These are phyloP conservation scores for Candida tropicalis DNA, from an alignment of 1,139 yeast species.

Conservation along the genomic window DNA sequence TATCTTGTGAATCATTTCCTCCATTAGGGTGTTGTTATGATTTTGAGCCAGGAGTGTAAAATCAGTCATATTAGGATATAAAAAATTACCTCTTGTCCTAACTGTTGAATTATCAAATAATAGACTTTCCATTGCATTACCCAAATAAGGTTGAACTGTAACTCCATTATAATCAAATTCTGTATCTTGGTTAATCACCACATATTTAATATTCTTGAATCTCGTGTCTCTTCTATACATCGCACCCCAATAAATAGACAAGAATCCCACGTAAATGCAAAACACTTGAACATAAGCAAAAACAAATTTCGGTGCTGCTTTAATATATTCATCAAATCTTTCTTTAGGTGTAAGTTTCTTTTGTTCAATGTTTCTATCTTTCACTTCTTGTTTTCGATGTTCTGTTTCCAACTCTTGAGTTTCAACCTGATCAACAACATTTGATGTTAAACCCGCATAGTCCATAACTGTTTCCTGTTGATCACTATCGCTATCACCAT, in stretches of 20 bases:
- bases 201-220: conserved; percentile 40
- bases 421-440: neutral
- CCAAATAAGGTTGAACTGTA: conserved; percentile 30
- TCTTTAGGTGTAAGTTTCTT: conserved; percentile 7
- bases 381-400: neutral
- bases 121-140: conserved; percentile 30
- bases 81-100: conserved; percentile 42
- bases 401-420: neutral
- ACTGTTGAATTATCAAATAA: conserved; percentile 20
- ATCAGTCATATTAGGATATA: conserved; percentile 28
- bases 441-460: neutral
- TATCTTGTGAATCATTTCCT: conserved; percentile 37
- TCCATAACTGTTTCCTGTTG: no score
- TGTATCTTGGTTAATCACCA: conserved; percentile 51
- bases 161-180: conserved; percentile 23
- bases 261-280: conserved; percentile 29
- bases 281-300: conserved; percentile 13
- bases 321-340: conserved; percentile 10
- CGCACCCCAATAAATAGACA: conserved; percentile 66
- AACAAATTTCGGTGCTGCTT: conserved; percentile 10
- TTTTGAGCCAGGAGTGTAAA: conserved; percentile 31
- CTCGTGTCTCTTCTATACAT: conserved; percentile 44
- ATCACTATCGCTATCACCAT: neutral
- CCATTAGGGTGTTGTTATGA: conserved; percentile 34
- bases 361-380: neutral